Evolutionary conservation across 768 basidiomycete genomes (phyloP).

Genomic region (Hypholoma sublateritium): DNA sequence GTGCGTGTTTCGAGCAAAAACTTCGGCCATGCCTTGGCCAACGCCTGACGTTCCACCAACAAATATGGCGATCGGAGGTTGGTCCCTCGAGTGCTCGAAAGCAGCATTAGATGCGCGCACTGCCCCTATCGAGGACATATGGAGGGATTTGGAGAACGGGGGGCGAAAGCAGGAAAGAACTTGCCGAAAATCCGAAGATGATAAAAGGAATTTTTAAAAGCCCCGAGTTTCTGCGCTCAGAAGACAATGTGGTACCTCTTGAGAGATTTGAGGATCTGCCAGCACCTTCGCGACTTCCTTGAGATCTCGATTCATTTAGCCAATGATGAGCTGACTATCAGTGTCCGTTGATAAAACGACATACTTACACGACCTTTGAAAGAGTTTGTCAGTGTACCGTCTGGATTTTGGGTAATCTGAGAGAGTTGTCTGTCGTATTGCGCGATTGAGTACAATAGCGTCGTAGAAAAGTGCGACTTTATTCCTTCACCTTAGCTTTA

Average conservation of each 20-base stretch:
- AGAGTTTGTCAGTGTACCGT: too few species aligned
- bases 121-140: conserved; percentile 4
- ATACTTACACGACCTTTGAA: too few species aligned
- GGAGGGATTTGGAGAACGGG: not conserved
- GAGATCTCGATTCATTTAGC: conserved; percentile 1
- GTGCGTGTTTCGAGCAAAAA: conserved; percentile 41
- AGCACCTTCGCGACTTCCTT: not conserved
- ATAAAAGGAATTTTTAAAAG: conserved; percentile 9
- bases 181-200: conserved; percentile 3
- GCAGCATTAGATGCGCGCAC: conserved; percentile 2
- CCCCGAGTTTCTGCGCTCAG: not conserved
- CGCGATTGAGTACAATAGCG: too few species aligned
- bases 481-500: too few species aligned
- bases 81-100: conserved; percentile 5
- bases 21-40: conserved; percentile 42
- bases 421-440: too few species aligned
- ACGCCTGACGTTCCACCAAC: conserved; percentile 44
- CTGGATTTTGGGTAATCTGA: too few species aligned
- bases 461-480: too few species aligned
- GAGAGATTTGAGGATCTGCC: not conserved
- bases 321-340: not conserved
- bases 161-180: not conserved
- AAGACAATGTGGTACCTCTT: not conserved
- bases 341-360: too few species aligned
- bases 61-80: conserved; percentile 32